Evolutionary conservation across 1,284 basidiomycete genomes (phyloP).

Genomic region (Pterulicium gracile): DNA sequence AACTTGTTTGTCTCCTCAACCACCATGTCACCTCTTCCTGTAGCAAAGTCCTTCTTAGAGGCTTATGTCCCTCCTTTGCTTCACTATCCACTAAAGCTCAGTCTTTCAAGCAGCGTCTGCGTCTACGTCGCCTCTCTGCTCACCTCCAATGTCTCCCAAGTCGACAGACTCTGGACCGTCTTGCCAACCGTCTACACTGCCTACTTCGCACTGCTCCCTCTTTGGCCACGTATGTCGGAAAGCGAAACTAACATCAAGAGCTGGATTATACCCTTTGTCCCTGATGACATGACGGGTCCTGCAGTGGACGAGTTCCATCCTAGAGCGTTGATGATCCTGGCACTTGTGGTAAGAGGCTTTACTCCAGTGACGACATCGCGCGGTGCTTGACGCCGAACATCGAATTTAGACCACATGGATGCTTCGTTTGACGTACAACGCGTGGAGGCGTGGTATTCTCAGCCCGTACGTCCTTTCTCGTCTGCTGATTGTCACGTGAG

Average conservation of each 20-base stretch:
- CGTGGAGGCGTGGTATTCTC: slow-evolving; percentile 79
- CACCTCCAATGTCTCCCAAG: slow-evolving; percentile 31
- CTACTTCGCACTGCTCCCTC: slow-evolving; percentile 62
- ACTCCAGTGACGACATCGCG: slow-evolving; percentile 12
- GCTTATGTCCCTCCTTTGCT: background rate
- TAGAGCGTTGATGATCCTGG: slow-evolving; percentile 62
- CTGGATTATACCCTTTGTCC: slow-evolving; percentile 45
- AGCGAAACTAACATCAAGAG: slow-evolving; percentile 20
- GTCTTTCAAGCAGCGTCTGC: background rate
- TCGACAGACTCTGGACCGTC: slow-evolving; percentile 70
- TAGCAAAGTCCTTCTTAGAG: background rate
- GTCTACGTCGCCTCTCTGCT: background rate
- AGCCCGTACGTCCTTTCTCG: slow-evolving; percentile 35
- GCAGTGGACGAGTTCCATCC: slow-evolving; percentile 44
- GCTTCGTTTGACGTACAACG: slow-evolving; percentile 70
- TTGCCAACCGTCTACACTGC: slow-evolving; percentile 71
- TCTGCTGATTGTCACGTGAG: background rate
- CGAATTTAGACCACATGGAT: slow-evolving; percentile 22
- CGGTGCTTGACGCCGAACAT: slow-evolving; percentile 9
- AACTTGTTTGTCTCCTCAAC: too few species aligned
- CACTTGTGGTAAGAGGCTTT: slow-evolving; percentile 40
- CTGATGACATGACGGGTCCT: slow-evolving; percentile 31
- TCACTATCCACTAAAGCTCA: background rate
- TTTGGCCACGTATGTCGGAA: slow-evolving; percentile 41
- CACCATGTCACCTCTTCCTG: background rate